These are phyloP conservation scores for Aspergillus leporis DNA, from an alignment of 495 filamentous ascomycete genomes.

Conservation along the genomic window DNA sequence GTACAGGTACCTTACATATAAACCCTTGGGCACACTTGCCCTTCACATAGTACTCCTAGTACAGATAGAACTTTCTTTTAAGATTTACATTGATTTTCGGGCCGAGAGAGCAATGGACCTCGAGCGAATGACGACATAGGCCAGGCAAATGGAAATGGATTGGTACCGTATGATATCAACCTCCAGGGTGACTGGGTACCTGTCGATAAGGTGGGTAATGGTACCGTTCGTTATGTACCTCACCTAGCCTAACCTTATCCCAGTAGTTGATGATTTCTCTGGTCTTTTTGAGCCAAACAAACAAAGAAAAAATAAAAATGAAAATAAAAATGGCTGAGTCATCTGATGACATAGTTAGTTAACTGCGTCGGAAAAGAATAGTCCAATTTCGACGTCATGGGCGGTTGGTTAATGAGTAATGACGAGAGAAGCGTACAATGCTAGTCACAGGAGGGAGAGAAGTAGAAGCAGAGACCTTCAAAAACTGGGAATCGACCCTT, in stretches of 20 bases:
- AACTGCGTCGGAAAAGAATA: not conserved
- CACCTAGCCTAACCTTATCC: not conserved
- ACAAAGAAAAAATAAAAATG: not conserved
- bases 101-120: too few relatives aligned
- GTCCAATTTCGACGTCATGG: constrained; percentile 19
- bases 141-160: too few relatives aligned
- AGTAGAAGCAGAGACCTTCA: not conserved
- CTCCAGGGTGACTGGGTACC: too few relatives aligned
- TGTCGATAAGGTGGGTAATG: not conserved
- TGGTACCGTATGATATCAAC: too few relatives aligned
- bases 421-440: not conserved
- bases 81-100: too few relatives aligned
- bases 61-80: too few relatives aligned
- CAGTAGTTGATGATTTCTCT: not conserved
- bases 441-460: not conserved
- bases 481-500: not conserved
- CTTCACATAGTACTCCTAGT: too few relatives aligned
- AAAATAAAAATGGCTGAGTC: constrained; percentile 12
- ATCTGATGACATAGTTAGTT: constrained; percentile 23
- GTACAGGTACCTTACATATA: not conserved
- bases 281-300: not conserved
- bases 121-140: too few relatives aligned
- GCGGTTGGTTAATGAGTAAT: not conserved
- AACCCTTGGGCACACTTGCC: too few relatives aligned
- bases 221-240: not conserved